Evolutionary conservation across 2,329 filamentous ascomycete species (phyloP).

Genomic region (Rosellinia necatrix): DNA sequence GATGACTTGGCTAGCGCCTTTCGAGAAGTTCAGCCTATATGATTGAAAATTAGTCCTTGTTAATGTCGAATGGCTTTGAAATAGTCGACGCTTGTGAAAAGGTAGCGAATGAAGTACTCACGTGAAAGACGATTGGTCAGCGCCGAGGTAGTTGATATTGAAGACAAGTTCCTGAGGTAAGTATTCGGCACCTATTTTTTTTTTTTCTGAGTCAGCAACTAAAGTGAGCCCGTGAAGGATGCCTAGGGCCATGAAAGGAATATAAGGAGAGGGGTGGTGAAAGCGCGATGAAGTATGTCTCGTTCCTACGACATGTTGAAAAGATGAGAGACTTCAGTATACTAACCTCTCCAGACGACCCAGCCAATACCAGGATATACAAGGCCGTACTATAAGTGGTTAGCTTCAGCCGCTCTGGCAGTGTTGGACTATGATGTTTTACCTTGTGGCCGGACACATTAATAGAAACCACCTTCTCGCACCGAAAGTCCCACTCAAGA

Average conservation of each 20-base stretch:
- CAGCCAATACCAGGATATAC: constrained; percentile 93
- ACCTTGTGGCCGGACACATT: constrained; percentile 92
- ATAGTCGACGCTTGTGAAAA: neutral
- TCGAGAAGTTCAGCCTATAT: constrained; percentile 81
- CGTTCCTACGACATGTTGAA: neutral
- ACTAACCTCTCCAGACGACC: constrained; percentile 76
- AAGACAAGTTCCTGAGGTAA: constrained; percentile 92
- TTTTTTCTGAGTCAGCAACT: neutral
- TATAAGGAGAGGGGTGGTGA: neutral
- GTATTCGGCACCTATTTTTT: constrained; percentile 68
- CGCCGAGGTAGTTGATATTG: constrained; percentile 98
- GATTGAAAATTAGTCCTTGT: neutral
- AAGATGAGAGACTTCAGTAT: neutral
- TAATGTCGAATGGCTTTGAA: neutral
- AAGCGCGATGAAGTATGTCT: neutral
- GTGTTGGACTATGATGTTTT: neutral
- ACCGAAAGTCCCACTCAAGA: constrained; percentile 88
- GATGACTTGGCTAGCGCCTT: constrained; percentile 91
- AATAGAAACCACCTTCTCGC: constrained; percentile 88
- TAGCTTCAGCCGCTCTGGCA: constrained; percentile 9
- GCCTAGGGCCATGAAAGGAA: too few species aligned
- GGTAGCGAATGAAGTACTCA: neutral
- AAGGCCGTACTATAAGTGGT: constrained; percentile 53
- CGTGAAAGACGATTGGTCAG: constrained; percentile 93
- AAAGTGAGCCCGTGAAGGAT: too few species aligned